phyloP scores from a whole-genome alignment of 2,329 filamentous ascomycete species.

The Fusarium marasasianum region DNA sequence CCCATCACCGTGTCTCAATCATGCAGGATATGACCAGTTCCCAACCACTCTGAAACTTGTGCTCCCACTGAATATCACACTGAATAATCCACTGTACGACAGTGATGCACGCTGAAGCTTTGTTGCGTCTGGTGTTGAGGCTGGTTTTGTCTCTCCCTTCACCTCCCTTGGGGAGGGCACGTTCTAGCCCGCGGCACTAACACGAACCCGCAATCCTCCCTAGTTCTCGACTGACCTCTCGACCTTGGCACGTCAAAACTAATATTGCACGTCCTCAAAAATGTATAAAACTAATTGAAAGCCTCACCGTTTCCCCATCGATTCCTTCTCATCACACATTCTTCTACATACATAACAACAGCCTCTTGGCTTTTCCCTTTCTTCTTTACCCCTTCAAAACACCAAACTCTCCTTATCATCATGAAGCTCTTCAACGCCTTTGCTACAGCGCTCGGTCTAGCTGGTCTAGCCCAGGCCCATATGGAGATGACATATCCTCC shows the following conservation, averaged over 20 bases:
- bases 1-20: background rate
- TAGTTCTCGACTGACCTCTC: constrained; percentile 12
- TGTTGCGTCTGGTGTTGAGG: background rate
- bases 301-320: background rate
- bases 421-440: constrained; percentile 36
- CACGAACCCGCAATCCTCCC: constrained; percentile 27
- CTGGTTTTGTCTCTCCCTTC: background rate
- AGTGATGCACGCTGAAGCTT: background rate
- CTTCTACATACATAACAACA: background rate
- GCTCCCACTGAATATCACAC: accelerated
- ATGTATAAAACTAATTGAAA: constrained; percentile 25
- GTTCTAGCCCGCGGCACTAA: constrained; percentile 24
- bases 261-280: background rate
- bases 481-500: constrained; percentile 64
- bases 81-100: background rate
- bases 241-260: constrained; percentile 5
- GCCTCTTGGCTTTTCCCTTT: background rate
- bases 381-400: background rate
- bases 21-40: background rate
- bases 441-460: constrained; percentile 52
- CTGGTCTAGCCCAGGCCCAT: constrained; percentile 58
- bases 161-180: background rate
- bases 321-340: background rate
- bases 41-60: background rate
- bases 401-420: background rate